Conservation (phyloP, 2,329 filamentous ascomycete genomes). For the Gnomoniopsis sp. region DNA sequence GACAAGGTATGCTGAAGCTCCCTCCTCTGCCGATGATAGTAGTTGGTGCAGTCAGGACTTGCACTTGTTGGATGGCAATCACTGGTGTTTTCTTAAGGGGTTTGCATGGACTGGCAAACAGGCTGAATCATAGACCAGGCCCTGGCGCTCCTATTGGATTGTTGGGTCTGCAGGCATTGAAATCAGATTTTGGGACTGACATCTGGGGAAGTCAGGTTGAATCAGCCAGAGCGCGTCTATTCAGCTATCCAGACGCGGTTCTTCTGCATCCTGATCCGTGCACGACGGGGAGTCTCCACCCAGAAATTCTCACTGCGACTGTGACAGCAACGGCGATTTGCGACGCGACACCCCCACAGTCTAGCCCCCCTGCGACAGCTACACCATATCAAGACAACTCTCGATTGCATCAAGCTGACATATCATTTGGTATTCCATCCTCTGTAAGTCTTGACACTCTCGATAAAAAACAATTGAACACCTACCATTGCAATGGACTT, state of each 20-base stretch:
- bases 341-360: neutral
- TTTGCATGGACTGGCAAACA: neutral
- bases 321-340: neutral
- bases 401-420: neutral
- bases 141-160: neutral
- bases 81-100: neutral
- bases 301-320: conserved; percentile 8
- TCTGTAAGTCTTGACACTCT: conserved; percentile 1
- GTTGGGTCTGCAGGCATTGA: neutral
- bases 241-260: conserved; percentile 8
- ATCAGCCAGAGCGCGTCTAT: conserved; percentile 17
- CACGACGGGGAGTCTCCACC: conserved; percentile 16
- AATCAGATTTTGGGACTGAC: conserved; percentile 7
- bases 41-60: neutral
- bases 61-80: neutral
- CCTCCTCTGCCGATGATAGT: neutral
- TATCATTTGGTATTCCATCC: neutral
- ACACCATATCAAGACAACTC: neutral
- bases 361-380: conserved; percentile 1
- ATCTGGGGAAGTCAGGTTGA: conserved; percentile 11
- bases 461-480: neutral
- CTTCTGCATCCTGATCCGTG: conserved; percentile 20
- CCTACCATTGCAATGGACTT: neutral
- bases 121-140: conserved; percentile 3
- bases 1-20: neutral